These are phyloP conservation scores for Chrysosporium keratinophilum DNA, from an alignment of 2,329 filamentous ascomycete species.

Conservation along the genomic window DNA sequence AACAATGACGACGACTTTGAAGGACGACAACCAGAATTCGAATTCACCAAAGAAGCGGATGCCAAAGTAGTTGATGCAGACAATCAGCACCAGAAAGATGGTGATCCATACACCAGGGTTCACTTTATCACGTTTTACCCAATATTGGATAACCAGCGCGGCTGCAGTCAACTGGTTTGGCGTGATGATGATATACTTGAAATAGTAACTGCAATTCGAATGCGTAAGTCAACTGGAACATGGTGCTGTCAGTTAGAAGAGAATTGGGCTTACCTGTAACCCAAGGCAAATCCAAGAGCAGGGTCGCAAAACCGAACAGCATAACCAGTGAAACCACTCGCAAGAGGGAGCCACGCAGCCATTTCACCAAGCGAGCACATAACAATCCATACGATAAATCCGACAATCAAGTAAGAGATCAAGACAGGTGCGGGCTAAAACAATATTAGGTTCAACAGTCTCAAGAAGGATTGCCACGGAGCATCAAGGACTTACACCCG, in stretches of 20 bases:
- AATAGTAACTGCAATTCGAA: constrained; percentile 46
- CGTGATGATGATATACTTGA: constrained; percentile 74
- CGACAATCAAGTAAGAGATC: constrained; percentile 37
- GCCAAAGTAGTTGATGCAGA: constrained; percentile 59
- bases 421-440: constrained; percentile 32
- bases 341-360: constrained; percentile 41
- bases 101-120: constrained; percentile 75
- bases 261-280: constrained; percentile 39
- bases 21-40: constrained; percentile 49
- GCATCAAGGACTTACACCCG: constrained; percentile 26
- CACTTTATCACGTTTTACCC: constrained; percentile 54
- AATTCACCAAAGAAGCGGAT: constrained; percentile 61
- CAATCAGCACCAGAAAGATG: constrained; percentile 53
- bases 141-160: constrained; percentile 69
- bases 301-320: constrained; percentile 38
- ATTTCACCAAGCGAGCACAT: constrained; percentile 40
- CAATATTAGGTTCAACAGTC: constrained; percentile 11
- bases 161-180: constrained; percentile 75
- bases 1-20: constrained; percentile 59
- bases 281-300: constrained; percentile 39
- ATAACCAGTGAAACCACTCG: constrained; percentile 40
- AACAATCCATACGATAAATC: constrained; percentile 61
- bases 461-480: background rate
- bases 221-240: constrained; percentile 23
- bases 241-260: background rate